These are phyloP conservation scores for Caryopteris hybrid DNA, from an alignment of 305 asterid species.

Conservation along the genomic window DNA sequence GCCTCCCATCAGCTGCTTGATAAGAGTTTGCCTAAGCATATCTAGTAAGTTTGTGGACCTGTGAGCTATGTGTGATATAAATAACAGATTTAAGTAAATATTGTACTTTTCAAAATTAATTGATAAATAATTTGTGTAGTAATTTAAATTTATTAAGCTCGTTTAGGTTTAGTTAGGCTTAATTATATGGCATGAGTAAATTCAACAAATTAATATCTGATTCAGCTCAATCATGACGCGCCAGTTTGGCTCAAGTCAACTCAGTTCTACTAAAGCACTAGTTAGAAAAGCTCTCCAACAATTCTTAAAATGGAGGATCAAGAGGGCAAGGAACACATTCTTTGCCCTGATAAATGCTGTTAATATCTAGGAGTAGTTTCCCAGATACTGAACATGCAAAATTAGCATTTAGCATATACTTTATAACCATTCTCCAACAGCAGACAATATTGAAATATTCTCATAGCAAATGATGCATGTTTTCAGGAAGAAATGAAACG, in stretches of 20 bases:
- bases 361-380: neutral
- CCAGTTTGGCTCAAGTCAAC: neutral
- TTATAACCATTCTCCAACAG: neutral
- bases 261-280: neutral
- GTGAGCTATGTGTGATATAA: no score
- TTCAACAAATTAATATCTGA: neutral
- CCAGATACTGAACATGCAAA: neutral
- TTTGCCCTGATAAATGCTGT: neutral
- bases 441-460: neutral
- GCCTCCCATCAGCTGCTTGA: neutral
- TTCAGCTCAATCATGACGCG: neutral
- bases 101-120: no score
- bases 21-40: no score
- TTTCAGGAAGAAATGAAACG: neutral
- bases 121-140: neutral
- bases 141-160: neutral
- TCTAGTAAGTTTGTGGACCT: no score
- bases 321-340: neutral
- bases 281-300: constrained; percentile 2
- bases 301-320: neutral
- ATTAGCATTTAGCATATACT: neutral
- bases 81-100: no score
- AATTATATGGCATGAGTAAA: neutral
- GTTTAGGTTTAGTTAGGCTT: no score
- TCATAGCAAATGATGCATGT: neutral